These are phyloP conservation scores for Penstemon newberryi DNA, from an alignment of 257 asterid genomes.

Conservation along the genomic window DNA sequence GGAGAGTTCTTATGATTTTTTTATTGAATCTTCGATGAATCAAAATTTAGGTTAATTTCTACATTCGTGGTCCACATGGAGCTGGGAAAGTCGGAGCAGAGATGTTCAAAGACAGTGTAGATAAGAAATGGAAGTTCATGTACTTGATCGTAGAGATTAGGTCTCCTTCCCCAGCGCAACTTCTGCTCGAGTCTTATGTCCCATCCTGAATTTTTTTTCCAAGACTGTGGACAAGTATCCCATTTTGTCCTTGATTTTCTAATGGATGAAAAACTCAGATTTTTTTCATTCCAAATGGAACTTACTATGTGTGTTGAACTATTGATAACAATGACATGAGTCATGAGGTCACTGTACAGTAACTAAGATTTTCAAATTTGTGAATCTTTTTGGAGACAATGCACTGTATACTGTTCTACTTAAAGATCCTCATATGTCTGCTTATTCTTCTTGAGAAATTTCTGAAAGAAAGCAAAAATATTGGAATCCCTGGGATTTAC, in stretches of 20 bases:
- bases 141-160: conserved; percentile 54
- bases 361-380: no score
- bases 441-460: neutral
- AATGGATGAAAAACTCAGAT: neutral
- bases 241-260: neutral
- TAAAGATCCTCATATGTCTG: neutral
- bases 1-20: neutral
- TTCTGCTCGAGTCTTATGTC: conserved; percentile 65
- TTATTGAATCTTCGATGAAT: neutral
- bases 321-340: conserved; percentile 7
- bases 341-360: conserved; percentile 11
- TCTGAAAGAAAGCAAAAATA: no score
- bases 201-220: conserved; percentile 43
- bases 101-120: conserved; percentile 59
- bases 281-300: neutral
- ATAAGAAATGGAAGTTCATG: conserved; percentile 55
- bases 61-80: conserved; percentile 63
- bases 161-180: conserved; percentile 50
- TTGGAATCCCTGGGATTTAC: no score
- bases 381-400: neutral
- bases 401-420: conserved; percentile 19
- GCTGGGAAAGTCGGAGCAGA: conserved; percentile 60
- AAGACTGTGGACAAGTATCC: neutral
- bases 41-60: conserved; percentile 50
- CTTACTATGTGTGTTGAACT: neutral